Conservation (phyloP, 1,139 yeast species). For the Nadsonia starkeyi-henricii region DNA sequence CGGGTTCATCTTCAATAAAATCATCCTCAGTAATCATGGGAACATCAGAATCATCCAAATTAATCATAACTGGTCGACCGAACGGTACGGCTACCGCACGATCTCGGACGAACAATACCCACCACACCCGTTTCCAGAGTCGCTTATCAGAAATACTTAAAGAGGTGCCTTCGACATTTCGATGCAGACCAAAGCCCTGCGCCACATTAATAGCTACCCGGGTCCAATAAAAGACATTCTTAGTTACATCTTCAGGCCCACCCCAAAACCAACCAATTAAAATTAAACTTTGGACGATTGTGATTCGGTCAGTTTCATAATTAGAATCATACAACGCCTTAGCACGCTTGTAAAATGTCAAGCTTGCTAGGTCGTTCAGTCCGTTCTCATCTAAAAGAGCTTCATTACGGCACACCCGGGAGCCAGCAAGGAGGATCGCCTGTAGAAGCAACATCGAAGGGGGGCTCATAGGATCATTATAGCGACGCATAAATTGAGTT, state of each 20-base stretch:
- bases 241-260: slow-evolving; percentile 64
- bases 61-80: slow-evolving; percentile 60
- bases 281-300: slow-evolving; percentile 52
- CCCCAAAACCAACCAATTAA: slow-evolving; percentile 64
- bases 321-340: slow-evolving; percentile 63
- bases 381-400: slow-evolving; percentile 43
- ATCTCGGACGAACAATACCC: slow-evolving; percentile 67
- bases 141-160: slow-evolving; percentile 35
- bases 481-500: slow-evolving; percentile 43
- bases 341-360: slow-evolving; percentile 63
- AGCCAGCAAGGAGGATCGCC: slow-evolving; percentile 56
- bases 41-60: slow-evolving; percentile 65
- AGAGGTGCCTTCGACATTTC: slow-evolving; percentile 25
- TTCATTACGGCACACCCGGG: slow-evolving; percentile 47
- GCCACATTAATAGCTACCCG: slow-evolving; percentile 61
- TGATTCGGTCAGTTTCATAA: slow-evolving; percentile 57
- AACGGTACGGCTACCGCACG: slow-evolving; percentile 60
- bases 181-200: slow-evolving; percentile 67
- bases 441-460: slow-evolving; percentile 60
- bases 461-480: slow-evolving; percentile 45
- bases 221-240: slow-evolving; percentile 67
- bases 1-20: slow-evolving; percentile 45
- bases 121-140: slow-evolving; percentile 63
- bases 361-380: slow-evolving; percentile 42
- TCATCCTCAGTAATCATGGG: slow-evolving; percentile 58